Evolutionary conservation across 257 asterid genomes (phyloP).

Genomic region (Solanum boliviense): DNA sequence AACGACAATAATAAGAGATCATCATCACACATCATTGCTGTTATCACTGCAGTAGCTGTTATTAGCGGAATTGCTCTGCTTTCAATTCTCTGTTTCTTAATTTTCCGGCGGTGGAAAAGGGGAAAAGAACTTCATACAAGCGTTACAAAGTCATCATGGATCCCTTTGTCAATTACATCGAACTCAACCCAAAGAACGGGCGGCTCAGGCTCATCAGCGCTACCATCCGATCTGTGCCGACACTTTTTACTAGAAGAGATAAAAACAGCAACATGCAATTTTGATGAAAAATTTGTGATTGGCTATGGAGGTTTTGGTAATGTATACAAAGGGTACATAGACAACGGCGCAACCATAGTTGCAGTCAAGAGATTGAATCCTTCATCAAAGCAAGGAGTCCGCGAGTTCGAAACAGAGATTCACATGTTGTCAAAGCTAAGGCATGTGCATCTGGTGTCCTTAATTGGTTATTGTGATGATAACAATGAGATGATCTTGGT

Average conservation of each 20-base stretch:
- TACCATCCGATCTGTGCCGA: conserved; percentile 23
- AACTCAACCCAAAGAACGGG: conserved; percentile 11
- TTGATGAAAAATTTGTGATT: conserved; percentile 21
- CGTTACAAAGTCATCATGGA: conserved; percentile 23
- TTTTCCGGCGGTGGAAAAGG: conserved; percentile 15
- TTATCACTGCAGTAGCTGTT: conserved; percentile 13
- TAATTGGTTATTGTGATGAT: conserved; percentile 60
- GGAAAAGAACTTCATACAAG: conserved; percentile 11
- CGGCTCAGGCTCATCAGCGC: conserved; percentile 12
- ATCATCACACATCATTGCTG: not conserved
- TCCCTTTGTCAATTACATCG: conserved; percentile 14
- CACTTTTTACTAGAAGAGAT: conserved; percentile 40
- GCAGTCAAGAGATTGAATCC: conserved; percentile 41
- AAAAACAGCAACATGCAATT: conserved; percentile 28
- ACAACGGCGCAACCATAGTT: conserved; percentile 19
- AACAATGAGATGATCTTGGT: conserved; percentile 55
- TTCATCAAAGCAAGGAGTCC: conserved; percentile 40
- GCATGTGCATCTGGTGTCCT: conserved; percentile 49
- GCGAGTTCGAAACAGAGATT: conserved; percentile 58
- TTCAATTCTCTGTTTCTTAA: conserved; percentile 8
- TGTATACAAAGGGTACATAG: conserved; percentile 41
- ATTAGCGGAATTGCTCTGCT: conserved; percentile 8
- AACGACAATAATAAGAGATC: not conserved
- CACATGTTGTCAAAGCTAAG: conserved; percentile 47
- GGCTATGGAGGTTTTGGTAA: conserved; percentile 60